These are phyloP conservation scores for Cryphonectria naterciae DNA, from an alignment of 2,329 filamentous ascomycete genomes.

Conservation along the genomic window DNA sequence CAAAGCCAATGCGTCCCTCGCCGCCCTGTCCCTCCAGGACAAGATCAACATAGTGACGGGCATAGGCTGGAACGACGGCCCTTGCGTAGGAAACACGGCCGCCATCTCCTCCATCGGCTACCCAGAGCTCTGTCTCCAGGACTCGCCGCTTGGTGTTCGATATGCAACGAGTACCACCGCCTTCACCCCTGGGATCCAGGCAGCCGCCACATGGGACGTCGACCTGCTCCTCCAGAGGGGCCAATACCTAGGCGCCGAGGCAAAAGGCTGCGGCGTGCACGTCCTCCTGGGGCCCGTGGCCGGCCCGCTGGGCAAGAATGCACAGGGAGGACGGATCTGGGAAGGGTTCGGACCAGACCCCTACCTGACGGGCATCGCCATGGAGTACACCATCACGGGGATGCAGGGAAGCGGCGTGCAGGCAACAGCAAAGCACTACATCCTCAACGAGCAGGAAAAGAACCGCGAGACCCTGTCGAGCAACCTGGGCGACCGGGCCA, in stretches of 20 bases:
- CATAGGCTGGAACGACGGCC: constrained; percentile 73
- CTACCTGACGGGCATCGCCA: constrained; percentile 68
- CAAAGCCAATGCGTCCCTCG: constrained; percentile 70
- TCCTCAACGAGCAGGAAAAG: constrained; percentile 72
- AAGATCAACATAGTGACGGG: constrained; percentile 82
- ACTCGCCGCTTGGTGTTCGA: constrained; percentile 77
- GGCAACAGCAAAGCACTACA: constrained; percentile 62
- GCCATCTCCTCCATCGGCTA: constrained; percentile 63
- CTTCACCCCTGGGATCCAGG: constrained; percentile 79
- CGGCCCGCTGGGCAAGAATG: constrained; percentile 74
- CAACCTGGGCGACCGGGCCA: constrained; percentile 65
- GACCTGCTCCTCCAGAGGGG: constrained; percentile 74
- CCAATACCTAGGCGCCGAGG: constrained; percentile 70
- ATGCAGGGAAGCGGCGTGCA: constrained; percentile 57
- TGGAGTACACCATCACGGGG: constrained; percentile 64
- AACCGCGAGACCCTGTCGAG: constrained; percentile 58
- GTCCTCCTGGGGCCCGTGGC: constrained; percentile 76
- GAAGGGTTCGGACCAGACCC: constrained; percentile 82
- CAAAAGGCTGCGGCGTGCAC: constrained; percentile 71
- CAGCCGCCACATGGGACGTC: constrained; percentile 79
- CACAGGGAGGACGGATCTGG: constrained; percentile 79
- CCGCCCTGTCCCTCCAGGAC: constrained; percentile 71
- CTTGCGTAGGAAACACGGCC: constrained; percentile 67
- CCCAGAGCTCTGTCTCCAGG: constrained; percentile 76
- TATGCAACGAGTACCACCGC: constrained; percentile 73